phyloP scores from a whole-genome alignment of 306 rosid species.

The Vigna reflexopilosa region DNA sequence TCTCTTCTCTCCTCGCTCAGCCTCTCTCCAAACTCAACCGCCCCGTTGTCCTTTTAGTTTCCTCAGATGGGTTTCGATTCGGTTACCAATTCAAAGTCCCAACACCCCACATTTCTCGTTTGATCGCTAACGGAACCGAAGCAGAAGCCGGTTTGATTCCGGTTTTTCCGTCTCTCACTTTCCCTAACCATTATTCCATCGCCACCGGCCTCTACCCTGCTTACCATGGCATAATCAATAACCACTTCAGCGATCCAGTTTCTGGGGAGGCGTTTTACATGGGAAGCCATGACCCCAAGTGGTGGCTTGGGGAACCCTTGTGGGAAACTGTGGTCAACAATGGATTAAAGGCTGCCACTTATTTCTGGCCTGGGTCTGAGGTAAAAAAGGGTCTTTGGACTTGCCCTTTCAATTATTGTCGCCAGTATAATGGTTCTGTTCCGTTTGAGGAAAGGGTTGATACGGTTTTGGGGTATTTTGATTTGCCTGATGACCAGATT shows the following conservation, averaged over 20 bases:
- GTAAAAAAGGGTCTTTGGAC: constrained; percentile 93
- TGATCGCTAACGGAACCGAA: constrained; percentile 85
- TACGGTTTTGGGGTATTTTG: constrained; percentile 64
- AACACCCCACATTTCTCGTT: constrained; percentile 73
- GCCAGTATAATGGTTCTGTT: constrained; percentile 70
- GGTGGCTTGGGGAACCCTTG: constrained; percentile 98
- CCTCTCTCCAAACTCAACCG: constrained; percentile 68
- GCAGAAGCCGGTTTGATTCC: constrained; percentile 89
- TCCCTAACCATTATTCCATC: constrained; percentile 94
- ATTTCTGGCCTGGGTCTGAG: constrained; percentile 99
- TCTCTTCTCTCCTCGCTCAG: constrained; percentile 49
- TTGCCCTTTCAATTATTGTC: constrained; percentile 64
- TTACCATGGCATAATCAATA: constrained; percentile 88
- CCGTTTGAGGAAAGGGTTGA: constrained; percentile 89
- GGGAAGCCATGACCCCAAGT: constrained; percentile 84
- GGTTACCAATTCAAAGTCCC: constrained; percentile 92
- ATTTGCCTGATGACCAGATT: constrained; percentile 70
- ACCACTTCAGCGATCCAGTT: constrained; percentile 73
- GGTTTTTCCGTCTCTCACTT: constrained; percentile 88
- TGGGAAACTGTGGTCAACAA: constrained; percentile 88
- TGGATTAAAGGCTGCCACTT: constrained; percentile 84
- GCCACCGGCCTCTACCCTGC: constrained; percentile 96
- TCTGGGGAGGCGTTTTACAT: constrained; percentile 74
- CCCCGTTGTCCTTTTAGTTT: constrained; percentile 72
- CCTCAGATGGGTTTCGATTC: constrained; percentile 95